A percentile compares a stretch with the other conserved stretches of the same genome.
These are phyloP conservation scores for Aspergillus diversus DNA, from an alignment of 495 filamentous ascomycete genomes.

Conservation along the genomic window DNA sequence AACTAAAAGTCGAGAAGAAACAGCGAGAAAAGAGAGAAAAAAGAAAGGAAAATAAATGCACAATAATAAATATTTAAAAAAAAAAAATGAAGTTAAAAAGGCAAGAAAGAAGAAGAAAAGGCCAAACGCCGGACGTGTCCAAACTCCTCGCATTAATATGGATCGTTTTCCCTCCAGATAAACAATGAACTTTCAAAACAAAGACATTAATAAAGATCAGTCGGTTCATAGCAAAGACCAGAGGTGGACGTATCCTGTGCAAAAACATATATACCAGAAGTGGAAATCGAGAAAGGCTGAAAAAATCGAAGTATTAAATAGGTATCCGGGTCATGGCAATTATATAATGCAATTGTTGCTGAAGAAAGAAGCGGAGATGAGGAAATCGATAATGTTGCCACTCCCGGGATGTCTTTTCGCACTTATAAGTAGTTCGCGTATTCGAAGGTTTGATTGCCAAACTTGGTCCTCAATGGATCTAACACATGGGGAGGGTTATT, in stretches of 20 bases:
- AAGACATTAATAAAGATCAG: conserved; percentile 19
- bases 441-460: conserved; percentile 37
- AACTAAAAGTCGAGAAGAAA: neutral
- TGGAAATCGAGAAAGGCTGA: neutral
- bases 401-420: conserved; percentile 20
- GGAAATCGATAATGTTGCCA: neutral
- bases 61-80: neutral
- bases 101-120: conserved; percentile 7
- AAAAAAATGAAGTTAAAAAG: conserved; percentile 11
- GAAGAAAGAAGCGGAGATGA: conserved; percentile 15
- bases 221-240: conserved; percentile 8
- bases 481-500: conserved; percentile 30
- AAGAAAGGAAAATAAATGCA: no score
- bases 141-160: conserved; percentile 11
- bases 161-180: conserved; percentile 18
- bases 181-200: conserved; percentile 3
- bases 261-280: conserved; percentile 17
- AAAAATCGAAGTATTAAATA: conserved; percentile 18
- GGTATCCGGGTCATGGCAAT: neutral
- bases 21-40: conserved; percentile 9
- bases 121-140: conserved; percentile 14
- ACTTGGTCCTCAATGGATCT: conserved; percentile 37
- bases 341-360: conserved; percentile 12
- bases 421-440: conserved; percentile 42
- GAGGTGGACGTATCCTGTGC: conserved; percentile 4